Base-by-base conservation (phyloP, 208 protist species). In the Leishmania gerbilli region DNA sequence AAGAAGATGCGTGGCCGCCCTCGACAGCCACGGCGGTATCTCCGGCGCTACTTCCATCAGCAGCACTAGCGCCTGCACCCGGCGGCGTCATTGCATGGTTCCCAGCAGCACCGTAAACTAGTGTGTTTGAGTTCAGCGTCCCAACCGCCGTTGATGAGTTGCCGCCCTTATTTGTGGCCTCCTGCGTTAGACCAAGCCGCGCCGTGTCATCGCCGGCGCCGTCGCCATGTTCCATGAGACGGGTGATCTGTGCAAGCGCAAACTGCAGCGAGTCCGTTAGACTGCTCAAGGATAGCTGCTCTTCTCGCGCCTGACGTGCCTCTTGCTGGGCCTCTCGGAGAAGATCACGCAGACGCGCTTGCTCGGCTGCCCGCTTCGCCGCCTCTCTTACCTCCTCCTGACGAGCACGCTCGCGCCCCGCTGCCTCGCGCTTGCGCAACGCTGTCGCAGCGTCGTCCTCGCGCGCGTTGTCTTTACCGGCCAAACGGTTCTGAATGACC, bases 401-500 rank as follows among this genome's bases (percentile, higher is more conserved):
- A 37, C n/a, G 8, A 21, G 15, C 19, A 8, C 42, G 40, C 53
- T 79, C 37, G 7, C 34, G n/a, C 21, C 49, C 71, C 40, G 71
- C 71, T 55, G 37, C 19, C 47, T 49, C 58, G 6, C 49, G 24
- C n/a, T 19, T 31, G 34, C 68, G 76, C 55, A 31, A 37, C 40
- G 75, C 60, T 42, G 37, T 71, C 24, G 31, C 67, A 15, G 34
- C 72, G 8, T 31, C 74, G 0, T 56, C 53, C 42, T 51, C 21
- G n/a, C 6, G 53, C 42, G 27, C 37, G 15, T 75, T 62, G 17
- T 51, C 45, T 19, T 15, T 71, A 24, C 76, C 58, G 9, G 17
- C 40, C 62, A 85, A 56, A 24, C 76, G 77, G 0, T 71, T 37
- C 2, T 67, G 62, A 58, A 85, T 77, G 51, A 78, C 71, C n/a